phyloP scores from a whole-genome alignment of 2,329 filamentous ascomycete genomes.

The Taxawa tesnikishii region DNA sequence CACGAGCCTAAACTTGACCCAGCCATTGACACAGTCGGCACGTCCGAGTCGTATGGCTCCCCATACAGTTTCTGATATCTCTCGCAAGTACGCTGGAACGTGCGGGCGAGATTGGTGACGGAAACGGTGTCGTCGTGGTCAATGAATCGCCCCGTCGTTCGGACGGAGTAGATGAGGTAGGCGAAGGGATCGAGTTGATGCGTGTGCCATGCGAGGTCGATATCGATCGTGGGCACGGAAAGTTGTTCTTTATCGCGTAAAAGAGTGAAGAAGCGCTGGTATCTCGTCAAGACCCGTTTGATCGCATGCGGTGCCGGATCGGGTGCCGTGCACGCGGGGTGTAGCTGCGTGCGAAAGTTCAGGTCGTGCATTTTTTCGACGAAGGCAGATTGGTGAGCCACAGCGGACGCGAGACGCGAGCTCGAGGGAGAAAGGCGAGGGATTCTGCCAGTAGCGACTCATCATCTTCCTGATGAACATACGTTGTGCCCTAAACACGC shows the following conservation, averaged over 20 bases:
- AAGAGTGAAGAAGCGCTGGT: slow-evolving; percentile 50
- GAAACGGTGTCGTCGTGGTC: slow-evolving; percentile 79
- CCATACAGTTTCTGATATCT: slow-evolving; percentile 52
- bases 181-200: slow-evolving; percentile 54
- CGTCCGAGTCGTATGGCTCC: slow-evolving; percentile 59
- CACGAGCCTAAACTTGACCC: too few species aligned
- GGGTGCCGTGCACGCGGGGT: too few species aligned
- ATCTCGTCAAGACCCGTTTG: slow-evolving; percentile 53
- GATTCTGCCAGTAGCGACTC: too few species aligned
- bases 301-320: too few species aligned
- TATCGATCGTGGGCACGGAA: slow-evolving; percentile 58
- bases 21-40: too few species aligned
- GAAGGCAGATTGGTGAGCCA: too few species aligned
- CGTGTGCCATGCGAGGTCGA: slow-evolving; percentile 70
- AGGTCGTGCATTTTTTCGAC: too few species aligned
- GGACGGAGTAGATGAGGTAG: slow-evolving; percentile 49
- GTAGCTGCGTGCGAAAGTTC: too few species aligned
- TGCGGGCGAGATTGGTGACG: slow-evolving; percentile 47
- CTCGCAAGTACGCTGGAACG: slow-evolving; percentile 62
- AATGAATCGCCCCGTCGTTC: slow-evolving; percentile 45
- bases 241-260: slow-evolving; percentile 41
- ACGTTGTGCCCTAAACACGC: too few species aligned
- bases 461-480: too few species aligned
- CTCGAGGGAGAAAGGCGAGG: too few species aligned
- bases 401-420: too few species aligned